phyloP scores from a whole-genome alignment of 306 rosid genomes.

The Citrullus mucosospermus region DNA sequence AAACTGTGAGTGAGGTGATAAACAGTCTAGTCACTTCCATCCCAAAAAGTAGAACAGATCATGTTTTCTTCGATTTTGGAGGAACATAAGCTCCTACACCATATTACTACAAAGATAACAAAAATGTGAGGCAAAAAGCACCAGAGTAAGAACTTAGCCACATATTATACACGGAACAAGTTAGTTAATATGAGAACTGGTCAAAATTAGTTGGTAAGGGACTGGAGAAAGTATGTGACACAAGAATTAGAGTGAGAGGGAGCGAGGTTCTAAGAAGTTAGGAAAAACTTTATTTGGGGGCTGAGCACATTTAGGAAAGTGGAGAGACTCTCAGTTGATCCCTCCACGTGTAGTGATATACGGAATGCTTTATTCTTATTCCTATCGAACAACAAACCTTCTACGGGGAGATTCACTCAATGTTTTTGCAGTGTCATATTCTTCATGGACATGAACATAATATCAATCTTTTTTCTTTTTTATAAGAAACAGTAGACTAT shows the following conservation, averaged over 20 bases:
- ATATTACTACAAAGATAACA: background rate
- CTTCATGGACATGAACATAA: background rate
- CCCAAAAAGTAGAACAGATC: background rate
- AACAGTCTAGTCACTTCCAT: background rate
- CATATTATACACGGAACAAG: background rate
- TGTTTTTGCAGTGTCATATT: background rate
- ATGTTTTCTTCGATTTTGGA: background rate
- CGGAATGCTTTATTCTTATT: background rate
- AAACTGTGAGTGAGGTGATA: background rate
- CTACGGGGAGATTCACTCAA: background rate
- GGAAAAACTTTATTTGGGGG: background rate
- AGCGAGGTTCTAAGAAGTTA: background rate
- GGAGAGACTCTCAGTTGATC: background rate
- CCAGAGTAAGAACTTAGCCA: background rate
- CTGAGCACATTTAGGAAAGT: background rate
- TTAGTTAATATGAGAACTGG: background rate
- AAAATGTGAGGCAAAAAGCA: background rate
- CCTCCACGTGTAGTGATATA: background rate
- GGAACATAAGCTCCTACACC: background rate
- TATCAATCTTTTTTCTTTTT: background rate
- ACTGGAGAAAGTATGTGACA: background rate
- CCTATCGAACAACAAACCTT: background rate
- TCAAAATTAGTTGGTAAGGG: too few relatives aligned
- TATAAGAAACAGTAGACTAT: too few relatives aligned
- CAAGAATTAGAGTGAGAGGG: background rate